Base-by-base conservation (phyloP, 2,329 filamentous ascomycete genomes). In the Setomelanomma holmii region DNA sequence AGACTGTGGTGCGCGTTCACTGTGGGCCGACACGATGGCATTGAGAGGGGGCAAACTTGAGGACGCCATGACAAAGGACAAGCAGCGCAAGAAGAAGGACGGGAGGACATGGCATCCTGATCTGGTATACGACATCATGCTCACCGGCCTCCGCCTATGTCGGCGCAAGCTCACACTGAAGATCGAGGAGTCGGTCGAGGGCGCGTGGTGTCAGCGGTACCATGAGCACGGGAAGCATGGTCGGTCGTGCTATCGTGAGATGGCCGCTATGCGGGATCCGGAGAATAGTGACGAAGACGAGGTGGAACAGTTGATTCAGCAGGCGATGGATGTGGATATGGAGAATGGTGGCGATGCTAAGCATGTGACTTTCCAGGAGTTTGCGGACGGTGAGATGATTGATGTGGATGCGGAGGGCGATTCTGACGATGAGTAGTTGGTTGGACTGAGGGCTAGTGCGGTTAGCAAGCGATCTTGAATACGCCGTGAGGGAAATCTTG, bases 21-120 rank as follows among this genome's bases (percentile, higher is more conserved):
- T 74, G 1, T 74, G 69, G 69, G 69, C 69, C 0, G 71, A 74
- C 34, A 56, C 69, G 1, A 55, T 74, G 17, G 61, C 68, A 12
- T 58, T 74, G 6, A 40, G 51, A 6, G 71, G 71, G 4, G 24
- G 50, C 1, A 39, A 46, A n/a, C 30, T 63, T 2, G 61, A 67
- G 17, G 14, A 49, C 1, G 27, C 46, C 6, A 45, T 56, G 5
- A 30, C 3, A 8, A 30, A 30, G 27, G 14, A 30, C 10, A 14
- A 30, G 3, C 45, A 27, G 1, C 22, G 10, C 1, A 46, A 52
- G 22, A 51, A 36, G 2, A 35, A 39, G 17, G 5, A 14, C 1
- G 46, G 51, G 0, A 7, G 30, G 5, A 14, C 45, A 12, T 48
- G 61, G 49, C 59, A 64, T 38, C 22, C 20, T 5, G 68, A 66